These are phyloP conservation scores for Entelexis paramagnoliae DNA, from an alignment of 1,139 yeast species.

Conservation along the genomic window DNA sequence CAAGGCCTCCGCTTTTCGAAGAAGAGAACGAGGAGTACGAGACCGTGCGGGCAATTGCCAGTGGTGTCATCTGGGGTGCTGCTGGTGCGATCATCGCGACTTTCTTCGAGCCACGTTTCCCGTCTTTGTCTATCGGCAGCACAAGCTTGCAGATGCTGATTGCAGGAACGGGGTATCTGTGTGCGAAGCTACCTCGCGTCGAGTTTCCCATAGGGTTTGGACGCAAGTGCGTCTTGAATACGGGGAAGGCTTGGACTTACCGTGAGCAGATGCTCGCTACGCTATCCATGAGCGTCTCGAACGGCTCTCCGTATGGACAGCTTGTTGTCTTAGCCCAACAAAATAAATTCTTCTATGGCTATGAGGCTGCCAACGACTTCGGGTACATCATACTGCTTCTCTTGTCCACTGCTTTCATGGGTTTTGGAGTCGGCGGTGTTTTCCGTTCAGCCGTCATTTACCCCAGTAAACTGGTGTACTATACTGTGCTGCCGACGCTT, in stretches of 20 bases:
- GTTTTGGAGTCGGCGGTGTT: slow-evolving; percentile 50
- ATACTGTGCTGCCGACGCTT: slow-evolving; percentile 34
- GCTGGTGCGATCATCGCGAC: slow-evolving; percentile 47
- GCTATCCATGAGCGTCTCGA: slow-evolving; percentile 15
- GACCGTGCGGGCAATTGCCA: slow-evolving; percentile 1
- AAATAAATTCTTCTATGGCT: slow-evolving; percentile 27
- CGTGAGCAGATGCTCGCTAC: slow-evolving; percentile 45
- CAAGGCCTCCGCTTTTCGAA: slow-evolving; percentile 19
- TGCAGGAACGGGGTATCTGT: slow-evolving; percentile 43
- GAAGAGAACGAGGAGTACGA: background rate
- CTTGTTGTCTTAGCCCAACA: slow-evolving; percentile 27
- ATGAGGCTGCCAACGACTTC: slow-evolving; percentile 24
- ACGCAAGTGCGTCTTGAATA: slow-evolving; percentile 29
- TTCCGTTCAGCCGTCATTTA: slow-evolving; percentile 34
- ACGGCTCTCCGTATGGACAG: slow-evolving; percentile 25
- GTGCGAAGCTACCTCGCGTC: background rate
- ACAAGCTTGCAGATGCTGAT: slow-evolving; percentile 45
- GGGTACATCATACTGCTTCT: slow-evolving; percentile 43
- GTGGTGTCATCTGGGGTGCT: slow-evolving; percentile 42
- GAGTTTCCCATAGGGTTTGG: slow-evolving; percentile 1
- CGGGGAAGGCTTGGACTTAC: slow-evolving; percentile 36
- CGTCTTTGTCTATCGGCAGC: slow-evolving; percentile 37
- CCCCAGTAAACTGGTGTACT: slow-evolving; percentile 37
- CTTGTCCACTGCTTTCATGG: slow-evolving; percentile 47
- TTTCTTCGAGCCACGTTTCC: slow-evolving; percentile 46